Evolutionary conservation across 139 green algal genomes (phyloP).

Genomic region (Asterochloris sp.): DNA sequence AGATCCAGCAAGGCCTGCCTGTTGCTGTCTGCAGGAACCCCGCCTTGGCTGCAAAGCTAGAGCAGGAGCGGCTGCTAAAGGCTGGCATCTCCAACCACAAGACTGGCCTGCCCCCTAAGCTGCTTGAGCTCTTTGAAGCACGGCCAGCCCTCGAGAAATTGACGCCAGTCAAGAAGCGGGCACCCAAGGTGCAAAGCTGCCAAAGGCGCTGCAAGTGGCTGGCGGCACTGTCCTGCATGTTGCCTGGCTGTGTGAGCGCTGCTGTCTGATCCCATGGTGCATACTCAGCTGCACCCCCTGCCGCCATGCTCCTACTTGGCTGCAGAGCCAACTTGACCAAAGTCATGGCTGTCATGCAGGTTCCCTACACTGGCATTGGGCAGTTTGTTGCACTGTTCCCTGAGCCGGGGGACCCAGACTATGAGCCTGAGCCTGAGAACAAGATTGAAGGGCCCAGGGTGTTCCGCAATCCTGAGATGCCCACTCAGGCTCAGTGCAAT

Average conservation of each 20-base stretch:
- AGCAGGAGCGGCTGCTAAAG: conserved; percentile 33
- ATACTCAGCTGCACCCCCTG: too few species aligned
- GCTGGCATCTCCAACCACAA: conserved; percentile 55
- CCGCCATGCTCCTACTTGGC: too few species aligned
- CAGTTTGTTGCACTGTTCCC: conserved; percentile 65
- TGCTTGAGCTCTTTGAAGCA: conserved; percentile 73
- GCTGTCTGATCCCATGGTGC: too few species aligned
- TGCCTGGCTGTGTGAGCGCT: background rate
- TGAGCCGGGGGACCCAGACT: conserved; percentile 62
- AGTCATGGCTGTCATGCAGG: conserved; percentile 19
- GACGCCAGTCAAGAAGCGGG: conserved; percentile 21
- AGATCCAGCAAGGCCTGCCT: background rate
- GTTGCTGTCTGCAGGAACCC: conserved; percentile 22
- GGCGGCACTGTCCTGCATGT: too few species aligned
- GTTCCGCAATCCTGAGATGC: conserved; percentile 73
- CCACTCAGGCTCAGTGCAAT: conserved; percentile 61
- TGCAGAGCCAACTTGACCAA: too few species aligned
- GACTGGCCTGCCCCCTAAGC: conserved; percentile 67
- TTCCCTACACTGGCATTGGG: conserved; percentile 59
- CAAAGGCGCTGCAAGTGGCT: too few species aligned
- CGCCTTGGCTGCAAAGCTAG: conserved; percentile 20
- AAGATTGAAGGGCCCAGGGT: background rate
- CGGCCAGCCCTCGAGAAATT: conserved; percentile 28
- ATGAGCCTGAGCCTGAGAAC: conserved; percentile 53
- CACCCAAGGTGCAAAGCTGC: conserved; percentile 2